phyloP scores from a whole-genome alignment of 139 green algal genomes.

The Eudorina sp. region DNA sequence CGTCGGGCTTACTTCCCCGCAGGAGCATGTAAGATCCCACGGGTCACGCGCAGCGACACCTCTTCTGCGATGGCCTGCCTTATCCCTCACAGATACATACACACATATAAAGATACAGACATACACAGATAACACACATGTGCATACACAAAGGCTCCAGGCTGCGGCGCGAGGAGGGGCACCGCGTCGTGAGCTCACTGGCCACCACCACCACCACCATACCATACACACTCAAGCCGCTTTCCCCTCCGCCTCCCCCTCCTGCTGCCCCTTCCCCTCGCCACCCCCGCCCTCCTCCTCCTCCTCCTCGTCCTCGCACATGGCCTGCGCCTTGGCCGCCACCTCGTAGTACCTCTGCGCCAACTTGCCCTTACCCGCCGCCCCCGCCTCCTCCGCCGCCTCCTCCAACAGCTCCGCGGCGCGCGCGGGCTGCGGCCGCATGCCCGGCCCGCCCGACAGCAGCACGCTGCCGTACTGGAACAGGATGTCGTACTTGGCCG shows the following conservation, averaged over 20 bases:
- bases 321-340: conserved; percentile 50
- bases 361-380: conserved; percentile 58
- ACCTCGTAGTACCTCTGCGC: conserved; percentile 54
- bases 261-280: background rate
- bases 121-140: background rate
- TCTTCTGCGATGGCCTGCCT: too few relatives aligned
- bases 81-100: background rate
- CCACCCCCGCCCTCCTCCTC: background rate
- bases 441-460: conserved; percentile 39
- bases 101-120: background rate
- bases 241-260: background rate
- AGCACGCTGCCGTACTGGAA: conserved; percentile 50
- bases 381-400: conserved; percentile 55
- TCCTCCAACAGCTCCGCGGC: conserved; percentile 53
- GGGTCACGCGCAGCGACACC: too few relatives aligned
- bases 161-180: too few relatives aligned
- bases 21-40: too few relatives aligned
- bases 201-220: too few relatives aligned
- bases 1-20: too few relatives aligned
- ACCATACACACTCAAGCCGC: background rate
- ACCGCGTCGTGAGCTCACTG: too few relatives aligned
- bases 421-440: conserved; percentile 30
- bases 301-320: background rate
- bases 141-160: too few relatives aligned
- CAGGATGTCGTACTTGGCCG: conserved; percentile 50